phyloP scores from a whole-genome alignment of 106 monocot genomes.

The Acorus gramineus region DNA sequence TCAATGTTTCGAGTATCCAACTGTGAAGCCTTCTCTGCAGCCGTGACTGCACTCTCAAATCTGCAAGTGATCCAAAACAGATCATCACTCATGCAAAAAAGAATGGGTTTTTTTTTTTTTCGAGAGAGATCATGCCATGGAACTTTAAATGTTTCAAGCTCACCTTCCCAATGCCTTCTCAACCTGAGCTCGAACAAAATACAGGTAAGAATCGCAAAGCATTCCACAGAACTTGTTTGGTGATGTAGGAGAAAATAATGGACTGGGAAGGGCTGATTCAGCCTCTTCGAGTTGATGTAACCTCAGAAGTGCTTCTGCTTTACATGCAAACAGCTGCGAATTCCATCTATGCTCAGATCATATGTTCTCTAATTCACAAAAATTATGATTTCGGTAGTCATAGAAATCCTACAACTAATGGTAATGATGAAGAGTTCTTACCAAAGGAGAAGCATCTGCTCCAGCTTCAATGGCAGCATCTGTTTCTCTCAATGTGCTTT shows the following conservation, averaged over 20 bases:
- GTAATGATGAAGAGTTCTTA: slow-evolving; percentile 4
- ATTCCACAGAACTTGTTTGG: slow-evolving; percentile 40
- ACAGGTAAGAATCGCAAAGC: slow-evolving; percentile 33
- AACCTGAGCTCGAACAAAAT: neutral
- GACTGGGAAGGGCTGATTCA: slow-evolving; percentile 38
- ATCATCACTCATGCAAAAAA: slow-evolving; percentile 6
- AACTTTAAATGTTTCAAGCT: slow-evolving; percentile 9
- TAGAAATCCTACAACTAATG: too few relatives aligned
- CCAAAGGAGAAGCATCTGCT: slow-evolving; percentile 47
- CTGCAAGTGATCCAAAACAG: slow-evolving; percentile 19
- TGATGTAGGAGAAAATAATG: slow-evolving; percentile 12
- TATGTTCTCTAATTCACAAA: neutral
- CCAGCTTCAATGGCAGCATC: slow-evolving; percentile 55
- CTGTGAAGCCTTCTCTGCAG: slow-evolving; percentile 36
- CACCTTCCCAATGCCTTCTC: slow-evolving; percentile 58
- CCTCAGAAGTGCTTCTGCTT: slow-evolving; percentile 71
- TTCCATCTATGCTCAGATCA: slow-evolving; percentile 1
- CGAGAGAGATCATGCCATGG: neutral
- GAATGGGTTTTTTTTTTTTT: too few relatives aligned
- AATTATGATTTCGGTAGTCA: neutral
- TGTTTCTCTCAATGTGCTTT: slow-evolving; percentile 41
- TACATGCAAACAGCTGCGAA: slow-evolving; percentile 51
- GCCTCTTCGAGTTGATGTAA: slow-evolving; percentile 71
- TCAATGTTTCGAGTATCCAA: slow-evolving; percentile 37
- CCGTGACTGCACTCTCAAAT: slow-evolving; percentile 47